These are phyloP conservation scores for Linum tenue DNA, from an alignment of 345 rosid species.

Conservation along the genomic window DNA sequence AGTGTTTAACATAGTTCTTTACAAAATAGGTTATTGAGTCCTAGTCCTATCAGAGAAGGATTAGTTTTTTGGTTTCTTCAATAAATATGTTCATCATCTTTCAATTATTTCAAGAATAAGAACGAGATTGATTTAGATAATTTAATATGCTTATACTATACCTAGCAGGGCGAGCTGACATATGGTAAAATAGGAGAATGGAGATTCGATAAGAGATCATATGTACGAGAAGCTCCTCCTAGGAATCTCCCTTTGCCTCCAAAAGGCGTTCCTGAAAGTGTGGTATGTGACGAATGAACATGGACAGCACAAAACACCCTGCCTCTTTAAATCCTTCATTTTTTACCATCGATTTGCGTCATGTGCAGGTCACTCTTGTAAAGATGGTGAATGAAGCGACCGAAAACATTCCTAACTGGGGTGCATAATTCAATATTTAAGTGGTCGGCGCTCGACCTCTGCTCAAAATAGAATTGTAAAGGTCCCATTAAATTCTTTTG, in stretches of 20 bases:
- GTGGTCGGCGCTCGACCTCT: too few species aligned
- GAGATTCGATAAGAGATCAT: constrained; percentile 95
- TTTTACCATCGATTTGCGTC: not conserved
- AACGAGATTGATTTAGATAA: too few species aligned
- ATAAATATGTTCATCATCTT: too few species aligned
- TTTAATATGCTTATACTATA: too few species aligned
- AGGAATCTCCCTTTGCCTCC: constrained; percentile 91
- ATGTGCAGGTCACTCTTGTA: constrained; percentile 67
- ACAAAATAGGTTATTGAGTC: too few species aligned
- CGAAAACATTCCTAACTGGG: constrained; percentile 78
- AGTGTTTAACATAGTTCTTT: too few species aligned
- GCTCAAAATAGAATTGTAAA: too few species aligned
- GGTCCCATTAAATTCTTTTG: too few species aligned
- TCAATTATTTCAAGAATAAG: too few species aligned
- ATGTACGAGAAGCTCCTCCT: constrained; percentile 46
- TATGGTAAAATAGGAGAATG: constrained; percentile 94
- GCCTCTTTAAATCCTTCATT: not conserved
- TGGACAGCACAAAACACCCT: too few species aligned
- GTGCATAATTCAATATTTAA: constrained; percentile 12
- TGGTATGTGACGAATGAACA: constrained; percentile 41
- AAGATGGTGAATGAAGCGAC: constrained; percentile 94
- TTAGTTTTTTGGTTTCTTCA: too few species aligned
- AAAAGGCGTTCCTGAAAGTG: constrained; percentile 82
- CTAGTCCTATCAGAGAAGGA: too few species aligned
- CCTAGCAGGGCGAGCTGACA: constrained; percentile 56